Conservation (phyloP, 2,329 filamentous ascomycete genomes). For the Ascochyta fabae region DNA sequence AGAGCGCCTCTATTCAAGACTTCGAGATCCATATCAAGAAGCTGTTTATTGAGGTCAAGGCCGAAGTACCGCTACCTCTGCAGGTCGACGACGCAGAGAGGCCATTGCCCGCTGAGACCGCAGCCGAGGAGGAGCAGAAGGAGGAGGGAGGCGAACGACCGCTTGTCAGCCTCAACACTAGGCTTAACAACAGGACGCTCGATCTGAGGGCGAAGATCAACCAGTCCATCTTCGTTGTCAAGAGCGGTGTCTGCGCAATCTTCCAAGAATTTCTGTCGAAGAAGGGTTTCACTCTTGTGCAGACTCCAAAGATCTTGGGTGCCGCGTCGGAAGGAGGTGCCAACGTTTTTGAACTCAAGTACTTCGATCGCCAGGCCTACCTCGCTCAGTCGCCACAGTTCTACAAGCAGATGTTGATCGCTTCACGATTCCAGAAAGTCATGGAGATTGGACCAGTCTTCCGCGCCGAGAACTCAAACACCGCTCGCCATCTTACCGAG, state of each 20-base stretch:
- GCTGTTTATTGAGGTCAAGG: constrained; percentile 76
- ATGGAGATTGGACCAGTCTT: constrained; percentile 83
- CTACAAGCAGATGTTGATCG: constrained; percentile 88
- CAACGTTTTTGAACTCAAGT: constrained; percentile 88
- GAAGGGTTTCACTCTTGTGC: constrained; percentile 80
- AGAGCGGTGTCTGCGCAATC: constrained; percentile 69
- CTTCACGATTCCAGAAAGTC: constrained; percentile 77
- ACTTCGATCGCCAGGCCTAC: constrained; percentile 84
- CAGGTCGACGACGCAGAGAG: constrained; percentile 62
- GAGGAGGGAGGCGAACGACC: constrained; percentile 65
- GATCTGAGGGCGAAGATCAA: constrained; percentile 91
- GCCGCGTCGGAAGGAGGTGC: constrained; percentile 91
- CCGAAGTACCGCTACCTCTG: constrained; percentile 66
- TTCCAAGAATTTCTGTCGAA: constrained; percentile 81
- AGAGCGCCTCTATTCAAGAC: constrained; percentile 79
- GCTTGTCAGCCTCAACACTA: constrained; percentile 79
- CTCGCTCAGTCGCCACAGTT: constrained; percentile 84
- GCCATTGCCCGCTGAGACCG: constrained; percentile 55
- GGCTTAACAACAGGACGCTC: constrained; percentile 90
- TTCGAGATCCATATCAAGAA: constrained; percentile 89
- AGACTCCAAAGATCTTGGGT: constrained; percentile 87
- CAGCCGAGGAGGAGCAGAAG: constrained; percentile 57
- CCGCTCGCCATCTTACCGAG: constrained; percentile 83
- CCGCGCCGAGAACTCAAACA: constrained; percentile 86
- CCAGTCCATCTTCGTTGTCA: constrained; percentile 81